Percentiles rank a stretch among this genome's conserved stretches.
These are phyloP conservation scores for Schwanniomyces occidentalis DNA, from an alignment of 805 yeast genomes.

Conservation along the genomic window DNA sequence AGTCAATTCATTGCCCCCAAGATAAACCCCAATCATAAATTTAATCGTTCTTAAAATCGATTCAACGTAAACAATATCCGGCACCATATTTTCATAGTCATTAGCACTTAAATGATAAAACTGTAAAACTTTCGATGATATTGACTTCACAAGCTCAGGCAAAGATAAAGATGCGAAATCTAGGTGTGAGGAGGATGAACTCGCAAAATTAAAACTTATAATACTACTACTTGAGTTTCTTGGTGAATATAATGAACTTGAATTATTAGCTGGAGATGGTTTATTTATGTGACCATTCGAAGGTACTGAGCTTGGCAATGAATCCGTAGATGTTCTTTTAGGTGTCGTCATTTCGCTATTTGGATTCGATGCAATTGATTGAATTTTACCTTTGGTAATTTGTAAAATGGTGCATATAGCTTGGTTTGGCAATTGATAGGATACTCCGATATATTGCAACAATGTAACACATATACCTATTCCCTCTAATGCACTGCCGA, in stretches of 20 bases:
- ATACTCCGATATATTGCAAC: constrained; percentile 54
- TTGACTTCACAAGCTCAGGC: constrained; percentile 33
- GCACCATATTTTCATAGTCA: constrained; percentile 73
- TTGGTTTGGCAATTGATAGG: constrained; percentile 48
- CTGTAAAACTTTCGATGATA: constrained; percentile 26
- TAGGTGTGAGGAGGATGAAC: constrained; percentile 28
- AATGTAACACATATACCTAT: constrained; percentile 66
- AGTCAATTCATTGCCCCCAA: constrained; percentile 45
- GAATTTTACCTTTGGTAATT: constrained; percentile 25
- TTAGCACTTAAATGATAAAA: constrained; percentile 46
- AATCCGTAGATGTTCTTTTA: constrained; percentile 49
- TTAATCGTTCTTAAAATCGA: constrained; percentile 62
- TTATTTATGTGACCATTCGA: constrained; percentile 8
- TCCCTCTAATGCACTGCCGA: constrained; percentile 85
- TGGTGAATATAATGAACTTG: constrained; percentile 25
- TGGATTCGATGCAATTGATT: constrained; percentile 2
- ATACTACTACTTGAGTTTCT: constrained; percentile 32
- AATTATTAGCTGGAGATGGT: constrained; percentile 1
- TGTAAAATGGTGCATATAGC: constrained; percentile 34
- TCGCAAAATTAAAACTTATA: constrained; percentile 17
- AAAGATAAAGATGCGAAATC: constrained; percentile 29
- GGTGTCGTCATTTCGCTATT: constrained; percentile 1
- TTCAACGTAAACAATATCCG: constrained; percentile 78
- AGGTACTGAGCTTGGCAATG: constrained; percentile 7
- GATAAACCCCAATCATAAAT: constrained; percentile 53